Conservation (phyloP, 2,329 filamentous ascomycete species). For the Pseudomassariella vexata region DNA sequence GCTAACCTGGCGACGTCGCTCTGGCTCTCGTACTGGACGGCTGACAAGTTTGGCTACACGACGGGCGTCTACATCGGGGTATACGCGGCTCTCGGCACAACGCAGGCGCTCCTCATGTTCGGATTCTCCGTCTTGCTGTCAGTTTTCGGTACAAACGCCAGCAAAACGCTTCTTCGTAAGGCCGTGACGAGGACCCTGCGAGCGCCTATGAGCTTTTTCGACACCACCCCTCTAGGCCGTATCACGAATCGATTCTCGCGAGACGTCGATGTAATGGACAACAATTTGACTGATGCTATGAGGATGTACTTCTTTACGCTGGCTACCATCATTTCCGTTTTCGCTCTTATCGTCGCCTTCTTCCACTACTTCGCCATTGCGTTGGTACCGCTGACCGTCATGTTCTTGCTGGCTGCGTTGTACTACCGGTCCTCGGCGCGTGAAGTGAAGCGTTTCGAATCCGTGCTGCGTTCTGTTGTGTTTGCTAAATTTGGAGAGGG, state of each 20-base stretch:
- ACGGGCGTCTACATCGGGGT: conserved; percentile 67
- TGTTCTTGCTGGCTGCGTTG: conserved; percentile 76
- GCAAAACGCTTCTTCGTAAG: conserved; percentile 72
- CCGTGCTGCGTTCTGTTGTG: conserved; percentile 78
- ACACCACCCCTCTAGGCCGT: conserved; percentile 89
- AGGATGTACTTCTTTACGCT: conserved; percentile 89
- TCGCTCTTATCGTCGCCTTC: conserved; percentile 87
- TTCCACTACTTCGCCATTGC: conserved; percentile 79
- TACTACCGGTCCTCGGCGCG: conserved; percentile 91
- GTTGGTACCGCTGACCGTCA: conserved; percentile 57
- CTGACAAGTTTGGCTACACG: conserved; percentile 63
- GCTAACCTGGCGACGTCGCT: conserved; percentile 83
- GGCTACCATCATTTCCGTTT: conserved; percentile 75
- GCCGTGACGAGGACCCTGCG: conserved; percentile 74
- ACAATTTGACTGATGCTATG: conserved; percentile 80
- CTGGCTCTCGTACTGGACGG: conserved; percentile 94
- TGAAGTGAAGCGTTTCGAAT: conserved; percentile 91
- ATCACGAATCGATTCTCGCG: conserved; percentile 96
- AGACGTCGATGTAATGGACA: conserved; percentile 96
- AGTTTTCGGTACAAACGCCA: conserved; percentile 73
- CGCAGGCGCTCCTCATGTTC: conserved; percentile 73
- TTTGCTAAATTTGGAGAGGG: conserved; percentile 91
- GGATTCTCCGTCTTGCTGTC: conserved; percentile 73
- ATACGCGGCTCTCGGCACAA: conserved; percentile 64
- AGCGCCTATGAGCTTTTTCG: conserved; percentile 85